Evolutionary conservation across 139 green algal genomes (phyloP), one percentile per base, ranked within the genome.

Genomic region (Chlamydomonas sp.): DNA sequence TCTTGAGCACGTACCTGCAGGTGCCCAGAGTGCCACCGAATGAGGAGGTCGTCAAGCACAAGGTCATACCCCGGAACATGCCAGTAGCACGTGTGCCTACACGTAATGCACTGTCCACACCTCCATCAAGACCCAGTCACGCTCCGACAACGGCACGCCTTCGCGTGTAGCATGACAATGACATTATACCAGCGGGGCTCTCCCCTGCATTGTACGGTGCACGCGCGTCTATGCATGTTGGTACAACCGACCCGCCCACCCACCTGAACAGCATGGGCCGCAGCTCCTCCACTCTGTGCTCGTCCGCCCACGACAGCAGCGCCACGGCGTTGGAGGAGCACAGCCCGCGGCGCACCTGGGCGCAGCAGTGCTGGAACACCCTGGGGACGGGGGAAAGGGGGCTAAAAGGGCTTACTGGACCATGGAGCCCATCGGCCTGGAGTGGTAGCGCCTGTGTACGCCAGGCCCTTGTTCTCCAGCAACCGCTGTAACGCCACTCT

Each of bases 361-460:
- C 74, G 73, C 83, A 87, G 83, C 83, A 87, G 83, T 87, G 83
- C 83, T 87, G 83, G 83, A 87, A 87, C 5, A 87, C 83, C 9
- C 81, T 86, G 81, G 49, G 59, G 16, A 14, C 1, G 75, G 75
- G 75, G 58, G 68, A 15, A 74, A 15, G 68, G 68, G 4, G 68
- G 68, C 4, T 7, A 15, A 18, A 12, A 74, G 68, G 14, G 14
- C 14, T 12, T 7, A 7, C n/a, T n/a, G n/a, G n/a, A n/a, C n/a
- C n/a, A n/a, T n/a, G n/a, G n/a, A n/a, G n/a, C n/a, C n/a, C n/a
- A n/a, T n/a, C n/a, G n/a, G n/a, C n/a, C n/a, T n/a, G n/a, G n/a
- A n/a, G n/a, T n/a, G n/a, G n/a, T n/a, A n/a, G n/a, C n/a, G n/a
- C n/a, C n/a, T n/a, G n/a, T n/a, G n/a, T n/a, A n/a, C n/a, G n/a